A percentile compares a stretch with the other conserved stretches of the same genome.
Conservation (phyloP, 768 basidiomycete species). For the Termitomyces sp. region DNA sequence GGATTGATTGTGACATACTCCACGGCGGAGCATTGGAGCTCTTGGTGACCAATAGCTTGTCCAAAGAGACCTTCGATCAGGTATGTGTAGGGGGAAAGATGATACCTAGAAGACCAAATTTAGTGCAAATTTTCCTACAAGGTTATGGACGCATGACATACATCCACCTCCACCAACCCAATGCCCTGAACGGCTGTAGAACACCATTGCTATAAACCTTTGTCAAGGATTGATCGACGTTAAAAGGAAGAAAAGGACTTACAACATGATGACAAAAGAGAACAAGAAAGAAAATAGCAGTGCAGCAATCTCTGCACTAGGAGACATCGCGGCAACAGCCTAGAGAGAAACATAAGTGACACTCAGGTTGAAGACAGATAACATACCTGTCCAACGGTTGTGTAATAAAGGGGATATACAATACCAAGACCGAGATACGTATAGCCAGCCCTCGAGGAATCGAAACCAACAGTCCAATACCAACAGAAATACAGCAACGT, state of each 20-base stretch:
- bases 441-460: conserved; percentile 49
- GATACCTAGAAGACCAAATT: conserved; percentile 20
- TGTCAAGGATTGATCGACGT: not conserved
- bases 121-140: too few species aligned
- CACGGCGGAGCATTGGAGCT: conserved; percentile 40
- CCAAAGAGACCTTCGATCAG: conserved; percentile 41
- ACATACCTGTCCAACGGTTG: conserved; percentile 47
- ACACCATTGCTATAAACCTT: conserved; percentile 45
- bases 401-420: conserved; percentile 56
- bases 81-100: conserved; percentile 49
- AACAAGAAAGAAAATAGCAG: conserved; percentile 49
- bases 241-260: conserved; percentile 12
- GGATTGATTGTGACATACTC: conserved; percentile 54
- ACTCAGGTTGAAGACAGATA: too few species aligned
- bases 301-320: conserved; percentile 50
- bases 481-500: conserved; percentile 59
- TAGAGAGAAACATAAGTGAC: conserved; percentile 29
- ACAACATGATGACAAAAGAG: conserved; percentile 56
- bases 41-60: conserved; percentile 36
- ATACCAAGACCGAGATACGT: conserved; percentile 51
- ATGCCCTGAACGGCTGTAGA: conserved; percentile 51
- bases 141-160: conserved; percentile 18
- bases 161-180: conserved; percentile 70
- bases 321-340: conserved; percentile 53
- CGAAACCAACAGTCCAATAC: conserved; percentile 69